Conservation (phyloP, 148 eudicot genomes). For the Chenopodium suecicum region DNA sequence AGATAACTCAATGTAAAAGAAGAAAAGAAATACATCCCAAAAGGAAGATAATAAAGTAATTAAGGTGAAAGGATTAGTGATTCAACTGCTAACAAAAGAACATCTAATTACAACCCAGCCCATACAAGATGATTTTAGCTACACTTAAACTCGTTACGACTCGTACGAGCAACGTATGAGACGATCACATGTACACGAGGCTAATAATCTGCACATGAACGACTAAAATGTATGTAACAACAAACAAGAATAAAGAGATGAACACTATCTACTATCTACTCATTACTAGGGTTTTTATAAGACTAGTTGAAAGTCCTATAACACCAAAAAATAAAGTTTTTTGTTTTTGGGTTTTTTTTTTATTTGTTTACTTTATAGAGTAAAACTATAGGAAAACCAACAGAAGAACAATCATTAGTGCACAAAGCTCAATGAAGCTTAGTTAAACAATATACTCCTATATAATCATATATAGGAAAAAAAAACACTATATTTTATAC, state of each 20-base stretch:
- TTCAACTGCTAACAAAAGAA: background rate
- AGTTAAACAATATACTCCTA: background rate
- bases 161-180: too few species aligned
- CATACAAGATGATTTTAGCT: too few species aligned
- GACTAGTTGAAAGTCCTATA: background rate
- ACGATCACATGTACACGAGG: too few species aligned
- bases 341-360: too few species aligned
- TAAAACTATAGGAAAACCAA: slow-evolving; percentile 1
- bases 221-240: background rate
- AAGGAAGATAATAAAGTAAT: background rate
- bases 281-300: slow-evolving; percentile 22
- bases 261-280: background rate
- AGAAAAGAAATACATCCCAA: background rate
- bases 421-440: slow-evolving; percentile 30
- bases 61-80: background rate
- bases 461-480: background rate
- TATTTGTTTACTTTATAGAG: background rate
- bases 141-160: background rate
- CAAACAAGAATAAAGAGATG: background rate
- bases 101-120: too few species aligned
- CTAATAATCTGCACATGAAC: too few species aligned
- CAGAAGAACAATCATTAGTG: slow-evolving; percentile 24
- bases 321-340: too few species aligned
- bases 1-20: background rate
- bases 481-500: too few species aligned